phyloP scores from a whole-genome alignment of 768 basidiomycete species.

The Trametes meyenii region DNA sequence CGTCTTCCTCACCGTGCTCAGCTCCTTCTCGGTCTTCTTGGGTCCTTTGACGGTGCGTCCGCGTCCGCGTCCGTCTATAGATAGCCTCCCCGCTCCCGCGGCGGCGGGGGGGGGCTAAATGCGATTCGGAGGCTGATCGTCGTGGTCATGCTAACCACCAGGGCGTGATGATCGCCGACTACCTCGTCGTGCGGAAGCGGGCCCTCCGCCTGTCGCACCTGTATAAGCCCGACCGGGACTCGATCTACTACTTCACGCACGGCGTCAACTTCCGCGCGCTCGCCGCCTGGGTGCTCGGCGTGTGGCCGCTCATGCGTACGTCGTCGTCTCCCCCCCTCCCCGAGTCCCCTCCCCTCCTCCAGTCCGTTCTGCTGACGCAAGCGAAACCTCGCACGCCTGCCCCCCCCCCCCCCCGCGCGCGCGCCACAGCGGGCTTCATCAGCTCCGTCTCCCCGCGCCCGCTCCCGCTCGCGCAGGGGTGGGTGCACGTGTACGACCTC shows the following conservation, averaged over 20 bases:
- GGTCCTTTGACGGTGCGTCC: conserved; percentile 40
- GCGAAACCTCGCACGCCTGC: too few species aligned
- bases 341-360: too few species aligned
- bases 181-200: conserved; percentile 27
- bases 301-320: conserved; percentile 26
- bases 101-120: too few species aligned
- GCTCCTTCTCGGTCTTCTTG: conserved; percentile 48
- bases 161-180: conserved; percentile 43
- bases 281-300: conserved; percentile 28
- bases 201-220: conserved; percentile 28
- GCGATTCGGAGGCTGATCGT: not conserved
- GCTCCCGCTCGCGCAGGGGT: conserved; percentile 9
- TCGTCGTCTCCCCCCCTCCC: not conserved
- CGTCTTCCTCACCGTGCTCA: conserved; percentile 42
- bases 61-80: not conserved
- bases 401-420: not conserved
- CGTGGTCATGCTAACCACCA: not conserved
- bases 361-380: too few species aligned
- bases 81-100: too few species aligned
- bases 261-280: conserved; percentile 32
- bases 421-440: conserved; percentile 20
- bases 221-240: conserved; percentile 23
- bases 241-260: conserved; percentile 28
- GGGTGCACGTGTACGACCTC: conserved; percentile 22
- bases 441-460: conserved; percentile 16